Conservation (phyloP, 129 eudicot genomes). For the Helianthus annuus region HanXRQr2.0-SUNRISE NC_035443.2:97774101-97774600, state of each 20-base stretch:
- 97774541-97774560: too few relatives aligned
- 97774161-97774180: conserved; percentile 62
- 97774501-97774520: not conserved
- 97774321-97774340: conserved; percentile 55
- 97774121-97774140: not conserved
- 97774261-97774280: conserved; percentile 77
- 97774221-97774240: conserved; percentile 95
- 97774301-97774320: conserved; percentile 58
- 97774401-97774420: too few relatives aligned
- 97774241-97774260: conserved; percentile 66
- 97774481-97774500: not conserved
- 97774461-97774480: not conserved
- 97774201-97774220: conserved; percentile 47
- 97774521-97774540: not conserved
- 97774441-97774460: not conserved
- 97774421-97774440: not conserved
- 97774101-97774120: conserved; percentile 30
- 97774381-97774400: not conserved
- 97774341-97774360: not conserved
- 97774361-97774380: not conserved
- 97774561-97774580: not conserved
- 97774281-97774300: conserved; percentile 61
- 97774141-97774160: conserved; percentile 55
- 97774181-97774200: conserved; percentile 70
- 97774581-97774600: not conserved